phyloP scores from a whole-genome alignment of 345 rosid genomes.

The Capsella bursapastoris region DNA sequence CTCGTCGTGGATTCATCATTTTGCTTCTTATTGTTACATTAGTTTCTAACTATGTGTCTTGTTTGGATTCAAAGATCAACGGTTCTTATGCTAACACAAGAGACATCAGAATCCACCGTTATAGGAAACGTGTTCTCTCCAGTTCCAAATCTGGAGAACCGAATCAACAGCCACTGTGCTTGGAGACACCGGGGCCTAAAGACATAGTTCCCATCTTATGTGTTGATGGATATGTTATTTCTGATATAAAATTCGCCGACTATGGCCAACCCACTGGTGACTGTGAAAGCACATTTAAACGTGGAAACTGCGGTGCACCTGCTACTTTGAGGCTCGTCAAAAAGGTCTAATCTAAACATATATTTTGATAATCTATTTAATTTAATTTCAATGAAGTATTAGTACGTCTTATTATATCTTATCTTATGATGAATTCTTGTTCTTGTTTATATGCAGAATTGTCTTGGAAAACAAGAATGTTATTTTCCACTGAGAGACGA shows the following conservation, averaged over 20 bases:
- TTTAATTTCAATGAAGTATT: neutral
- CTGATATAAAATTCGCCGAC: conserved; percentile 13
- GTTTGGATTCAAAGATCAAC: neutral
- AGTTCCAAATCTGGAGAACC: neutral
- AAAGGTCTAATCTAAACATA: conserved; percentile 7
- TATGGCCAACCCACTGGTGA: conserved; percentile 24
- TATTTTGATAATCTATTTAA: neutral
- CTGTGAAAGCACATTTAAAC: neutral
- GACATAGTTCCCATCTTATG: neutral
- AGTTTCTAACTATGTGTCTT: neutral
- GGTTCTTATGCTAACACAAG: neutral
- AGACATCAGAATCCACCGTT: neutral
- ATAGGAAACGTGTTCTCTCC: conserved; percentile 1
- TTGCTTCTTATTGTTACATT: neutral
- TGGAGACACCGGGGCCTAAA: too few species aligned
- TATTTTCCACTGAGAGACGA: neutral
- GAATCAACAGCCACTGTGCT: neutral
- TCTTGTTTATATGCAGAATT: neutral
- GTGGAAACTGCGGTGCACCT: conserved; percentile 13
- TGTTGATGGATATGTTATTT: neutral
- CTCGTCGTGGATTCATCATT: conserved; percentile 3
- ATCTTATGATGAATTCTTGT: neutral
- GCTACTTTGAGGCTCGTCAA: conserved; percentile 5
- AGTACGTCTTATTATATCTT: neutral
- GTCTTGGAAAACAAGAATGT: conserved; percentile 1